Percentiles rank a stretch among this genome's conserved stretches.
Conservation (phyloP, 23 red algal species). For the Gracilaria caudata region DNA sequence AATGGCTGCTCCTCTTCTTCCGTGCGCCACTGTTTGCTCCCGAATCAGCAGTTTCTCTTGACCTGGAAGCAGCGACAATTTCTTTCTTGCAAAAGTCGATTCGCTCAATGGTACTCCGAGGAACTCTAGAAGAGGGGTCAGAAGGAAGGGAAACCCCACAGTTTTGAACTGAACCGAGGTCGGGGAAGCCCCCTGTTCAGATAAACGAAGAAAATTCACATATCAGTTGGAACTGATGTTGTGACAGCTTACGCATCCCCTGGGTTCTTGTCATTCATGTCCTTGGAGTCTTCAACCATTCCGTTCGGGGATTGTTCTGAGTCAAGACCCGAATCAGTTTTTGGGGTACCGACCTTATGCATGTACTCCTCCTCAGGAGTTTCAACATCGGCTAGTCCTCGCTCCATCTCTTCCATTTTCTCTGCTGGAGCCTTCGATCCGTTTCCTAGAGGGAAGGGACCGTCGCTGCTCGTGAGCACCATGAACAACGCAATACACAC, state of each 20-base stretch:
- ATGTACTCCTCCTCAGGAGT: constrained; percentile 42
- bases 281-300: background rate
- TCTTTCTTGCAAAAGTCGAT: background rate
- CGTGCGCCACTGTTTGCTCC: background rate
- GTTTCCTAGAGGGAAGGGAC: background rate
- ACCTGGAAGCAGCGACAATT: background rate
- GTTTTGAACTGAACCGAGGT: background rate
- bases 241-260: background rate
- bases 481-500: constrained; percentile 16
- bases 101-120: background rate
- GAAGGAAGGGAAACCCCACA: background rate
- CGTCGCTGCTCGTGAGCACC: constrained; percentile 27
- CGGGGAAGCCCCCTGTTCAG: background rate
- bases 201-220: too few species aligned
- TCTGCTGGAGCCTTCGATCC: background rate
- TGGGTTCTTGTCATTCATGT: background rate
- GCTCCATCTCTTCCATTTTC: constrained; percentile 11
- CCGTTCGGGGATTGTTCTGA: constrained; percentile 25
- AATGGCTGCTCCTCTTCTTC: background rate
- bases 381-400: constrained; percentile 20
- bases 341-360: background rate
- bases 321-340: background rate
- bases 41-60: background rate
- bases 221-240: background rate
- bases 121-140: background rate